Percentiles rank a stretch among this genome's conserved stretches.
phyloP scores from a whole-genome alignment of 2,329 filamentous ascomycete genomes.

The Aschersonia sp. region DNA sequence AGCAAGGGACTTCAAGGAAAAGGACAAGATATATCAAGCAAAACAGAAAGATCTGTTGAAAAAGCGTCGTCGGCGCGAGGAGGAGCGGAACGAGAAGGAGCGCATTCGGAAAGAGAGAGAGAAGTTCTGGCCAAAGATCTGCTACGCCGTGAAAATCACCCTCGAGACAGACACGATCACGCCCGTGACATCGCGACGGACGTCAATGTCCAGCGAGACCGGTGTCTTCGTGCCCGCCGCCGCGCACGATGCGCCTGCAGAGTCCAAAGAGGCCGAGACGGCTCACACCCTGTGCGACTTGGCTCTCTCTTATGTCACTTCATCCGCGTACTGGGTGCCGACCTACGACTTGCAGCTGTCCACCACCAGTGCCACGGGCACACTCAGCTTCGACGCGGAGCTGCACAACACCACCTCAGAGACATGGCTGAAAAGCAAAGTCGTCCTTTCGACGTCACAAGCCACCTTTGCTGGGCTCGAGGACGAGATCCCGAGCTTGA shows the following conservation, averaged over 20 bases:
- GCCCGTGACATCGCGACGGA: slow-evolving; percentile 30
- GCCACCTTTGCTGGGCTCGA: slow-evolving; percentile 40
- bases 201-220: slow-evolving; percentile 37
- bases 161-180: slow-evolving; percentile 29
- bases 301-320: slow-evolving; percentile 44
- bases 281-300: slow-evolving; percentile 23
- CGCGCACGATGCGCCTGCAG: slow-evolving; percentile 6
- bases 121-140: slow-evolving; percentile 32
- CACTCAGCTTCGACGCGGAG: slow-evolving; percentile 46
- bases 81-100: slow-evolving; percentile 25
- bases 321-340: slow-evolving; percentile 42
- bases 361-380: slow-evolving; percentile 35
- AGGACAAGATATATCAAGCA: slow-evolving; percentile 18
- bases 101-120: slow-evolving; percentile 28
- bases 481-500: slow-evolving; percentile 37
- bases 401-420: slow-evolving; percentile 49
- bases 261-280: slow-evolving; percentile 6
- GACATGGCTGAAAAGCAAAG: slow-evolving; percentile 44
- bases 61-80: slow-evolving; percentile 18
- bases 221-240: slow-evolving; percentile 22
- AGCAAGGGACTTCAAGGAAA: slow-evolving; percentile 14
- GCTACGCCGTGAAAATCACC: slow-evolving; percentile 32
- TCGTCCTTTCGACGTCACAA: slow-evolving; percentile 49
- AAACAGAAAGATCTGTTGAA: slow-evolving; percentile 20
- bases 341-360: slow-evolving; percentile 49